These are phyloP conservation scores for Amanita muscaria DNA, from an alignment of 768 basidiomycete genomes.

Conservation along the genomic window DNA sequence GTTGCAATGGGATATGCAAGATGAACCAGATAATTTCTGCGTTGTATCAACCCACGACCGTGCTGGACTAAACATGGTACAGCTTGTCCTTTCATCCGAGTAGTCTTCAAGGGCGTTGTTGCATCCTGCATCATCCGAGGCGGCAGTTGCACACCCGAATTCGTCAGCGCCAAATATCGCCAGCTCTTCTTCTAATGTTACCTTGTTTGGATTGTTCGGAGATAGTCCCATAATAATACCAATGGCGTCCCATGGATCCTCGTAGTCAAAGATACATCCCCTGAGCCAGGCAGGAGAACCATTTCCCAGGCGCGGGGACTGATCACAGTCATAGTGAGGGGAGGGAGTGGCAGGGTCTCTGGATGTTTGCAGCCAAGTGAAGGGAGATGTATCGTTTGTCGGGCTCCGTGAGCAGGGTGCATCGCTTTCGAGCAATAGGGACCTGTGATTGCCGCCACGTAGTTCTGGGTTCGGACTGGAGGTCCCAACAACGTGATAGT, in stretches of 20 bases:
- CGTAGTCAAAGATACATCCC: conserved; percentile 8
- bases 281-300: background rate
- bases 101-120: background rate
- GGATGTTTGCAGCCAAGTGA: background rate
- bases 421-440: too few species aligned
- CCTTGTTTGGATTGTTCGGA: background rate
- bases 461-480: background rate
- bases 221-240: conserved; percentile 7
- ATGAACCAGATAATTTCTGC: too few species aligned
- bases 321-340: background rate
- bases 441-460: too few species aligned
- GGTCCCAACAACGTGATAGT: background rate
- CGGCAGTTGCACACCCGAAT: background rate
- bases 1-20: too few species aligned
- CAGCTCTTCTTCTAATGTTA: conserved; percentile 5
- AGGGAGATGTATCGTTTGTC: conserved; percentile 1
- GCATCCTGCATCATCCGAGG: background rate
- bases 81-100: conserved; percentile 2
- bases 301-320: too few species aligned
- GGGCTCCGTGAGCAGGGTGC: background rate
- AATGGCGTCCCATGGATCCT: conserved; percentile 8
- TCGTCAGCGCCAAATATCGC: background rate
- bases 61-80: too few species aligned
- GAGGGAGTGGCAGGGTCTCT: background rate
- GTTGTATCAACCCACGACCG: too few species aligned